phyloP scores from a whole-genome alignment of 2,329 filamentous ascomycete species.

The Ophiostoma populinum region DNA sequence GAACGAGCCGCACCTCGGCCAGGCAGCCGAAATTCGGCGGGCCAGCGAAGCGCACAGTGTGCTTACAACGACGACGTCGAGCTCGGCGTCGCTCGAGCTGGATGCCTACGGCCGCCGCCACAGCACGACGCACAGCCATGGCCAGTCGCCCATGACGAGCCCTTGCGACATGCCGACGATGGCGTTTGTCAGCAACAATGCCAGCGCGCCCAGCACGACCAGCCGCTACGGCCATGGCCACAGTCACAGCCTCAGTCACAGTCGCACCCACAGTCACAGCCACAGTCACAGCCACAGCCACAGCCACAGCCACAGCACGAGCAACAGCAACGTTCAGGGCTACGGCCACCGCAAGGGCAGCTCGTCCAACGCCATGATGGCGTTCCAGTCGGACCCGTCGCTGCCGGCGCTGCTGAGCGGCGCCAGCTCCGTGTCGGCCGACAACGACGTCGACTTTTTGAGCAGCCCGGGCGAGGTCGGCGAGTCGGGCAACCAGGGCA shows the following conservation, averaged over 20 bases:
- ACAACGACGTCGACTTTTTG: slow-evolving; percentile 43
- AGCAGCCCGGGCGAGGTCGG: slow-evolving; percentile 20
- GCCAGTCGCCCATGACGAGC: slow-evolving; percentile 34
- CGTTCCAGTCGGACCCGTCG: slow-evolving; percentile 46
- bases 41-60: slow-evolving; percentile 15
- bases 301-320: no score
- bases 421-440: slow-evolving; percentile 45
- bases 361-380: slow-evolving; percentile 27
- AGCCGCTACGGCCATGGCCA: no score
- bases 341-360: slow-evolving; percentile 18
- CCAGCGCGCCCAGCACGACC: not conserved
- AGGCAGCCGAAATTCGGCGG: not conserved
- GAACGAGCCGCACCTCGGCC: not conserved
- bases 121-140: slow-evolving; percentile 14
- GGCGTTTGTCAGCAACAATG: slow-evolving; percentile 3
- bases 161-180: slow-evolving; percentile 32
- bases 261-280: no score
- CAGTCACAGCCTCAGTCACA: no score
- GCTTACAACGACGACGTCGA: slow-evolving; percentile 32
- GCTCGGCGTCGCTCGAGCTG: slow-evolving; percentile 34
- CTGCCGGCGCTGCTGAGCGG: slow-evolving; percentile 45
- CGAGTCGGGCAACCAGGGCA: no score
- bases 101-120: no score
- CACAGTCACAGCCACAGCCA: no score
- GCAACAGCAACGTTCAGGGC: no score